Evolutionary conservation across 257 asterid genomes (phyloP).

Genomic region (Thymus quinquecostatus): DNA sequence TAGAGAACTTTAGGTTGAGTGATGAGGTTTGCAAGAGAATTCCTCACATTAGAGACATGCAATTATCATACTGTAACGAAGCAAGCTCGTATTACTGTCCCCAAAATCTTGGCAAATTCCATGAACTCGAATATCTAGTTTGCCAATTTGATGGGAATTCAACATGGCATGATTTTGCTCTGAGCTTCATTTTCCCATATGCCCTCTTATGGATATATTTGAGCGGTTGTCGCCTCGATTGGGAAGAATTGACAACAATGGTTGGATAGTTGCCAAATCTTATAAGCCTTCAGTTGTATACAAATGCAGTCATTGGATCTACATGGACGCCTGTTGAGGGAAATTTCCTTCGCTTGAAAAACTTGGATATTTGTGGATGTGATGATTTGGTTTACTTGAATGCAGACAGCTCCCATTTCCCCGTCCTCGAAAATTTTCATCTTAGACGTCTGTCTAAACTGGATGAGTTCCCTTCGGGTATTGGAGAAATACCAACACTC

Average conservation of each 20-base stretch:
- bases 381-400: neutral
- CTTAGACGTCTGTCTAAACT: neutral
- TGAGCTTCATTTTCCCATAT: neutral
- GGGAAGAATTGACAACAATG: neutral
- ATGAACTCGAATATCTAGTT: neutral
- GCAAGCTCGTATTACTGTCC: neutral
- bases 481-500: neutral
- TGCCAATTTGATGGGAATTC: neutral
- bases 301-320: neutral
- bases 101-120: neutral
- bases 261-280: slow-evolving; percentile 10
- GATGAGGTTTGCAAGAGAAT: too few relatives aligned
- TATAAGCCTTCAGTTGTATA: neutral
- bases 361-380: too few relatives aligned
- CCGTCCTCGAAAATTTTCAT: neutral
- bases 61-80: neutral
- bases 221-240: neutral
- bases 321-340: neutral
- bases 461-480: neutral
- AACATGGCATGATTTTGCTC: too few relatives aligned
- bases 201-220: neutral
- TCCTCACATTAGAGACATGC: neutral
- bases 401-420: neutral
- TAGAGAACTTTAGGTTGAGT: too few relatives aligned
- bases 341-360: neutral